Evolutionary conservation across 2,329 filamentous ascomycete species (phyloP), one percentile per base, ranked within the genome.

Genomic region (Acrodontium crateriforme): DNA sequence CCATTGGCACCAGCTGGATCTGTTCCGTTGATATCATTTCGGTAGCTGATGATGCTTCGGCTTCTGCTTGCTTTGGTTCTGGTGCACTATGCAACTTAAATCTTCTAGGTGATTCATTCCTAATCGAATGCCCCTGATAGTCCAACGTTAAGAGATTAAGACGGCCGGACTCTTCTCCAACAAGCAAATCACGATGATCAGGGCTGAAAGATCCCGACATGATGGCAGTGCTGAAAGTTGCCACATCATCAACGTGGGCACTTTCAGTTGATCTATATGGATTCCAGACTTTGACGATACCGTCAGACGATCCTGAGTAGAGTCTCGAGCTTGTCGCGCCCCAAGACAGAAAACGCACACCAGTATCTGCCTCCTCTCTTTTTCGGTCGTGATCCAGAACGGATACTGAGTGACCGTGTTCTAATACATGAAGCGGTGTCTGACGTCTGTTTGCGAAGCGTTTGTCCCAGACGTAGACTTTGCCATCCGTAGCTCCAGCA

Each of bases 271-370:
- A 56, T 7, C 58, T 56, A 24, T 63, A 60, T 2, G 71, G 62
- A 42, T 75, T 62, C 71, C 71, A 76, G 3, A 56, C 53, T 34
- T 72, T 73, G 20, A 76, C 51, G 1, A 66, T 51, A 3, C 71
- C 71, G 42, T 76, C 71, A 4, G 70, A 73, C 5, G 65, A 67
- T 10, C 70, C 71, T 14, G 65, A 71, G 44, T 67, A 73, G 6
- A 75, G 55, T 2, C 67, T 55, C 5, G 59, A 58, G 11, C 59
- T 53, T 4, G 57, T 59, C 3, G 60, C 49, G 5, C 65, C 67
- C 71, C 71, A 76, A 0, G 68, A 56, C 3, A 69, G 56, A 35
- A 72, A 63, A 11, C 64, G 61, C 1, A 75, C 61, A 1, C 71
- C 71, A 5, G 67, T 67, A 36, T 75, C 71, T 4, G 57, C 56